These are phyloP conservation scores for Rhododendron williamsianum DNA, from an alignment of 148 eudicot species.

Conservation along the genomic window DNA sequence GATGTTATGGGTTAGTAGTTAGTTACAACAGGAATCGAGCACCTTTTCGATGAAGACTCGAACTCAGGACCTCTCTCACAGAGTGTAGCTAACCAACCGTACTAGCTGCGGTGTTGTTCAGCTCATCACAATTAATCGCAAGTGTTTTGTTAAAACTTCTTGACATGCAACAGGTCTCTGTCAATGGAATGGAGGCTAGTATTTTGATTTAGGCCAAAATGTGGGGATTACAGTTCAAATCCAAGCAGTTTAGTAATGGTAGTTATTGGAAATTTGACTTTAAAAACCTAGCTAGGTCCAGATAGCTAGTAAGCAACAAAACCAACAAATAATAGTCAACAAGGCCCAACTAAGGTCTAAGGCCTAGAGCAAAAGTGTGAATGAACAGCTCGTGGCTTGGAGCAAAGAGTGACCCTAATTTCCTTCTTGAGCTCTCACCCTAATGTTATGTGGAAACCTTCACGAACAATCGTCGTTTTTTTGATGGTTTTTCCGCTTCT, in stretches of 20 bases:
- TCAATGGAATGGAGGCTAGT: not conserved
- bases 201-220: not conserved
- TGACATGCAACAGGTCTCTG: not conserved
- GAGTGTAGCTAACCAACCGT: too few species aligned
- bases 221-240: not conserved
- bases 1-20: too few species aligned
- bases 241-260: not conserved
- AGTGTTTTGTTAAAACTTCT: not conserved
- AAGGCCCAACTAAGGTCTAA: not conserved
- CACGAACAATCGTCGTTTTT: too few species aligned
- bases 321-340: not conserved
- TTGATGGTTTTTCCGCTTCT: too few species aligned
- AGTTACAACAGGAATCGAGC: too few species aligned
- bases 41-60: too few species aligned
- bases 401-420: not conserved
- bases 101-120: too few species aligned
- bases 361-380: not conserved
- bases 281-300: not conserved
- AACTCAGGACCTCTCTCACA: too few species aligned
- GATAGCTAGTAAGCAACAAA: not conserved
- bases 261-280: not conserved
- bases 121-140: not conserved
- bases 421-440: not conserved
- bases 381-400: not conserved
- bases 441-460: not conserved